Percentiles rank a stretch among this genome's conserved stretches.
phyloP scores from a whole-genome alignment of 148 eudicot species.

The Rhododendron molle region DNA sequence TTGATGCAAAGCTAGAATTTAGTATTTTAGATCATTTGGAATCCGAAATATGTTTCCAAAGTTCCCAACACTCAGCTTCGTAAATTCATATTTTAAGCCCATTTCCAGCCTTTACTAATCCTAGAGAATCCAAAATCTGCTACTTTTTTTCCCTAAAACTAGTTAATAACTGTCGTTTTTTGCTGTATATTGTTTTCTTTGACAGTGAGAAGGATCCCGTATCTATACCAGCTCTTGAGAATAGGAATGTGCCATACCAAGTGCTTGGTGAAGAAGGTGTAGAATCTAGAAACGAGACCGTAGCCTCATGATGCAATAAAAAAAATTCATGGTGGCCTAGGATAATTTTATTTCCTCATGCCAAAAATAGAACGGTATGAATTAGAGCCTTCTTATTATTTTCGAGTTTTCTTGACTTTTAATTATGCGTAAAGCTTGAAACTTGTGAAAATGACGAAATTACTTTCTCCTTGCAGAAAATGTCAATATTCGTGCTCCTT shows the following conservation, averaged over 20 bases:
- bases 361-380: neutral
- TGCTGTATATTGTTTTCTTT: neutral
- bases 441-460: neutral
- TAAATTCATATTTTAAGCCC: neutral
- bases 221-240: constrained; percentile 9
- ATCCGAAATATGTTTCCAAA: neutral
- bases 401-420: neutral
- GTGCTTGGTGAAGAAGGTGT: constrained; percentile 29
- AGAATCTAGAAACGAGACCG: constrained; percentile 23
- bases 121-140: neutral
- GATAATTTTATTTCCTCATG: neutral
- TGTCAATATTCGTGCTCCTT: neutral
- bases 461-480: neutral
- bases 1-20: neutral
- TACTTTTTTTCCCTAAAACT: neutral
- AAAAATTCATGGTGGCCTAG: neutral
- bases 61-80: neutral
- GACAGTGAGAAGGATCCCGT: constrained; percentile 33
- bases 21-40: neutral
- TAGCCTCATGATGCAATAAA: constrained; percentile 5
- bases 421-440: neutral
- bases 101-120: neutral
- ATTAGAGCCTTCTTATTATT: neutral
- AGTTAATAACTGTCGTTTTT: neutral
- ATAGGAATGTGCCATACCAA: constrained; percentile 19